Conservation (phyloP, 225 moss, liverwort and hornwort genomes). For the Anthoceros angustus region DNA sequence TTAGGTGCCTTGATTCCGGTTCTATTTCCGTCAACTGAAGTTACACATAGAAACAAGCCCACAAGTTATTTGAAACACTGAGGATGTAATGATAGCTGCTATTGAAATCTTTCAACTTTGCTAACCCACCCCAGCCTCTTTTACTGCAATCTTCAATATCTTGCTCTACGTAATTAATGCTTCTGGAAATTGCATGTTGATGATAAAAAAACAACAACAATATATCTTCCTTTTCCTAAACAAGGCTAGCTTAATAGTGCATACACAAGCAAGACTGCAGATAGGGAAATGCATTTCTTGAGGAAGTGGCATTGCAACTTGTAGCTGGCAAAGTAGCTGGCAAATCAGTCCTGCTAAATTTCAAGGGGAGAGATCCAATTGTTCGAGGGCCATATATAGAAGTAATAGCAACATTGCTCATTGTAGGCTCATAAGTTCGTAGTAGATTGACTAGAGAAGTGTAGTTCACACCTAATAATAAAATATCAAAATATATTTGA, state of each 20-base stretch:
- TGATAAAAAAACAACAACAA: neutral
- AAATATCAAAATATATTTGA: too few relatives aligned
- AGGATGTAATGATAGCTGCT: neutral
- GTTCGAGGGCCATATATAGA: too few relatives aligned
- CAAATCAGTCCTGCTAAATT: too few relatives aligned
- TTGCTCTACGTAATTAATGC: neutral
- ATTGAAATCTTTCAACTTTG: neutral
- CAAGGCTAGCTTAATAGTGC: neutral
- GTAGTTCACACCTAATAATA: too few relatives aligned
- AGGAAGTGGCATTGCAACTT: conserved; percentile 2
- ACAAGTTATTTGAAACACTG: neutral
- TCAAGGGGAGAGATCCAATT: too few relatives aligned
- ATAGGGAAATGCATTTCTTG: neutral
- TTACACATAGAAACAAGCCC: neutral
- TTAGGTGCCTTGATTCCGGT: neutral
- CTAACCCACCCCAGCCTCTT: neutral
- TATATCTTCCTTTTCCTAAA: neutral
- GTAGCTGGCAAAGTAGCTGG: neutral
- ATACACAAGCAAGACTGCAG: neutral
- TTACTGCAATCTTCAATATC: neutral
- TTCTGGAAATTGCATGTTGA: conserved; percentile 1
- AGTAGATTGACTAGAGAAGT: too few relatives aligned
- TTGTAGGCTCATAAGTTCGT: too few relatives aligned
- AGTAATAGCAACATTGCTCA: too few relatives aligned
- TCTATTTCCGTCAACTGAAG: neutral